Evolutionary conservation across 2,329 filamentous ascomycete species (phyloP).

Genomic region (Didymella exigua): DNA sequence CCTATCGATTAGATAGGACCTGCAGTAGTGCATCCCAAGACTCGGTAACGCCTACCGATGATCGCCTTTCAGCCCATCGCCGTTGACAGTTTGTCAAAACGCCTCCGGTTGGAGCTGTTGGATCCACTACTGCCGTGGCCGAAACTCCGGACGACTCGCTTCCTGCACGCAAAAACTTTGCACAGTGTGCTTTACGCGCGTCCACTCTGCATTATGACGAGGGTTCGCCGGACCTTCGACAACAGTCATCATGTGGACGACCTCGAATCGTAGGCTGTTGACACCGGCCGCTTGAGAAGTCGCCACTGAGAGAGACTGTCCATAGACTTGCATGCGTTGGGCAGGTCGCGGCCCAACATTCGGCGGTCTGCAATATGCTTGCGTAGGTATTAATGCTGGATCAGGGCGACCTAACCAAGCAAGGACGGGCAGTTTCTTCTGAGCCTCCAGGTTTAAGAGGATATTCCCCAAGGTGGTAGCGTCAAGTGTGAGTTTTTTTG

Average conservation of each 20-base stretch:
- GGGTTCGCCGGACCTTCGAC: not conserved
- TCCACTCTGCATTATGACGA: slow-evolving; percentile 14
- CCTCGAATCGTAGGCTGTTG: not conserved
- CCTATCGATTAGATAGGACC: slow-evolving; percentile 32
- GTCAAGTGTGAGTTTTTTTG: not conserved
- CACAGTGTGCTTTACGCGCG: slow-evolving; percentile 8
- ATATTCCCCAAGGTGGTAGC: not conserved
- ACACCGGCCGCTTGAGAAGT: not conserved
- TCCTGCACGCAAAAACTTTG: not conserved
- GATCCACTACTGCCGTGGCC: not conserved
- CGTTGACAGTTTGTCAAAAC: slow-evolving; percentile 3
- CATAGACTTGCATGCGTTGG: not conserved
- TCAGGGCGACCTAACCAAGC: not conserved
- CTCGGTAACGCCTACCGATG: slow-evolving; percentile 14
- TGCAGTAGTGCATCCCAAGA: slow-evolving; percentile 18
- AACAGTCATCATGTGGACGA: not conserved
- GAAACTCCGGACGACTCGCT: not conserved
- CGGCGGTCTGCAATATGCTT: not conserved
- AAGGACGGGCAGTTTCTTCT: no score
- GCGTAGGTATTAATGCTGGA: not conserved
- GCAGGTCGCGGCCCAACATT: not conserved
- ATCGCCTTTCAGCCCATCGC: slow-evolving; percentile 4
- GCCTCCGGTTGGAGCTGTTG: slow-evolving; percentile 1
- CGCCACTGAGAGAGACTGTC: not conserved
- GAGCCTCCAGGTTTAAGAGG: not conserved